Percentiles rank a stretch among this genome's conserved stretches.
phyloP scores from a whole-genome alignment of 129 eudicot genomes.

The sunflower (Helianthus annuus) region DNA sequence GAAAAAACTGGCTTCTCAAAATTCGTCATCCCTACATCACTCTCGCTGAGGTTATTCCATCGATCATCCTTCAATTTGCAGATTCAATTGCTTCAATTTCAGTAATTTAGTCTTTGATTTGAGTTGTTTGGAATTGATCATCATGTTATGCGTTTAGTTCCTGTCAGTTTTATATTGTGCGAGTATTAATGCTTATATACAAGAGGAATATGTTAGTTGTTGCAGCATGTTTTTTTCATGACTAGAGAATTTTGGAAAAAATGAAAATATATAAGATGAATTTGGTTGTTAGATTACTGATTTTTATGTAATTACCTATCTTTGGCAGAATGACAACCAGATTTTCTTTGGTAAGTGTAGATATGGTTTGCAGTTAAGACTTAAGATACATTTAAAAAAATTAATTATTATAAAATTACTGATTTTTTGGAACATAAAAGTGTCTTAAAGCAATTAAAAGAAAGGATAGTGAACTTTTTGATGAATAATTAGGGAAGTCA shows the following conservation, averaged over 20 bases:
- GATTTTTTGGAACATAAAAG: neutral
- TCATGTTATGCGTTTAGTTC: conserved; percentile 1
- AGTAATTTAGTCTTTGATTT: neutral
- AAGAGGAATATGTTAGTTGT: conserved; percentile 5
- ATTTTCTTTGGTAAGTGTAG: conserved; percentile 1
- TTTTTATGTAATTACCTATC: neutral
- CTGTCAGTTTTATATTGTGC: neutral
- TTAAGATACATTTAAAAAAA: neutral
- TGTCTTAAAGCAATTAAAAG: conserved; percentile 6
- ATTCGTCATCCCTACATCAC: conserved; percentile 90
- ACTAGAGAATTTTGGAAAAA: neutral
- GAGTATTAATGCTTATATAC: conserved; percentile 7
- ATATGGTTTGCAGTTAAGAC: conserved; percentile 11
- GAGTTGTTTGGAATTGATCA: conserved; percentile 10
- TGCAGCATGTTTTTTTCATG: neutral
- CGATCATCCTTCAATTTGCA: conserved; percentile 6
- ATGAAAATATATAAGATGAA: neutral
- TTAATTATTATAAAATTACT: neutral
- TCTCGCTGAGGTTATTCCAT: conserved; percentile 64
- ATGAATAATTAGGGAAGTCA: neutral
- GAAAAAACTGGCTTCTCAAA: conserved; percentile 94
- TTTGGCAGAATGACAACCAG: too few species aligned
- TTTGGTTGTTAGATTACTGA: conserved; percentile 14
- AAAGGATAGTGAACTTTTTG: neutral
- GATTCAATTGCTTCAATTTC: conserved; percentile 12